Conservation (phyloP, 805 yeast genomes). For the Yarrowia phangngaensis region DNA sequence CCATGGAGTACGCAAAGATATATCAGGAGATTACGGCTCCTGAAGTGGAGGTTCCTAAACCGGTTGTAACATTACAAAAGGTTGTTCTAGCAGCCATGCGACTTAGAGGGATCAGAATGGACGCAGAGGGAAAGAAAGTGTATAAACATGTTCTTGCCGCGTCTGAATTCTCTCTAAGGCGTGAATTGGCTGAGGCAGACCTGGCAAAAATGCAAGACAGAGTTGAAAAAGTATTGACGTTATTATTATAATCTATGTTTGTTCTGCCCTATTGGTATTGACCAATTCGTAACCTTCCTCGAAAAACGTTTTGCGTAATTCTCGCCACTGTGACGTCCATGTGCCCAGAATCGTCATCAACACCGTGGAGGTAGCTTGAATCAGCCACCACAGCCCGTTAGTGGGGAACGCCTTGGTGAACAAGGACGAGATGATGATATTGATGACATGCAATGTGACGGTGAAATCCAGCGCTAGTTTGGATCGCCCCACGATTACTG, state of each 20-base stretch:
- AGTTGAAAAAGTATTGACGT: constrained; percentile 12
- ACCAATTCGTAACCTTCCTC: constrained; percentile 43
- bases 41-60: constrained; percentile 7
- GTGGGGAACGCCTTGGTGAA: constrained; percentile 66
- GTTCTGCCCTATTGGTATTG: constrained; percentile 4
- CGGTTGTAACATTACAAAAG: constrained; percentile 5
- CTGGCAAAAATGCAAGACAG: constrained; percentile 12
- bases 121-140: constrained; percentile 11
- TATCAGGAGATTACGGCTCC: constrained; percentile 9
- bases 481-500: constrained; percentile 84
- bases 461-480: constrained; percentile 97
- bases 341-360: constrained; percentile 78
- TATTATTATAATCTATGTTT: constrained; percentile 4
- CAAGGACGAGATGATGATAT: constrained; percentile 64
- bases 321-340: constrained; percentile 89
- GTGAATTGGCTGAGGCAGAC: neutral
- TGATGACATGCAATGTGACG: constrained; percentile 80
- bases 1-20: constrained; percentile 19
- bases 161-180: constrained; percentile 5
- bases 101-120: constrained; percentile 1
- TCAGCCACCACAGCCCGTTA: constrained; percentile 75
- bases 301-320: constrained; percentile 81
- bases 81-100: constrained; percentile 18
- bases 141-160: constrained; percentile 16
- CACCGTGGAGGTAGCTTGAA: constrained; percentile 64